phyloP scores from a whole-genome alignment of 176 grass and related monocot genomes.

The Leersia perrieri region DNA sequence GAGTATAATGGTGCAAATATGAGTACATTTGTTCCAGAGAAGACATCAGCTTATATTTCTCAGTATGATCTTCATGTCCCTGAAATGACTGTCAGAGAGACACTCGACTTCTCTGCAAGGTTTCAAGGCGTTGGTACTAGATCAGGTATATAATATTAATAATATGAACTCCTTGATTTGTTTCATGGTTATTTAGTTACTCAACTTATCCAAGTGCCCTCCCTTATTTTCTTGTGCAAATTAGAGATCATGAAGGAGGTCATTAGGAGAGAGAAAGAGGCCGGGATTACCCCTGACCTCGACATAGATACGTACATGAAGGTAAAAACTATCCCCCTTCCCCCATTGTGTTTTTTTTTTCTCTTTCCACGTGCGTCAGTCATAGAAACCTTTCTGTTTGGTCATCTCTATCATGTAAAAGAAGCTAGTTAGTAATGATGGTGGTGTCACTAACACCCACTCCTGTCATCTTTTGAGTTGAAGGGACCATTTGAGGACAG shows the following conservation, averaged over 20 bases:
- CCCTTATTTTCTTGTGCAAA: neutral
- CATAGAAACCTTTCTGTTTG: too few relatives aligned
- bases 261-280: constrained; percentile 68
- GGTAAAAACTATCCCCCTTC: constrained; percentile 23
- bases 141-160: constrained; percentile 3
- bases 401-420: too few relatives aligned
- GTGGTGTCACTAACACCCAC: too few relatives aligned
- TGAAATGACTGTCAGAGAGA: constrained; percentile 78
- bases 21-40: constrained; percentile 58
- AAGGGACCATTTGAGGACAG: too few relatives aligned
- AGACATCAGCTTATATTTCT: constrained; percentile 66
- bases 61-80: constrained; percentile 66
- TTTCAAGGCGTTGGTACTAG: constrained; percentile 46
- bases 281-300: constrained; percentile 63
- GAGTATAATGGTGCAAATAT: constrained; percentile 58
- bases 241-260: constrained; percentile 59
- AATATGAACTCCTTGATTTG: too few relatives aligned
- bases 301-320: constrained; percentile 88
- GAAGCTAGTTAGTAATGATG: too few relatives aligned
- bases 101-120: constrained; percentile 71
- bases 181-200: too few relatives aligned
- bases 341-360: neutral
- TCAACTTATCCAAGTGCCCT: neutral
- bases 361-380: too few relatives aligned
- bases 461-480: too few relatives aligned